Percentiles rank a stretch among this genome's conserved stretches.
These are phyloP conservation scores for Syzygium aqueum DNA, from an alignment of 345 rosid genomes.

Conservation along the genomic window DNA sequence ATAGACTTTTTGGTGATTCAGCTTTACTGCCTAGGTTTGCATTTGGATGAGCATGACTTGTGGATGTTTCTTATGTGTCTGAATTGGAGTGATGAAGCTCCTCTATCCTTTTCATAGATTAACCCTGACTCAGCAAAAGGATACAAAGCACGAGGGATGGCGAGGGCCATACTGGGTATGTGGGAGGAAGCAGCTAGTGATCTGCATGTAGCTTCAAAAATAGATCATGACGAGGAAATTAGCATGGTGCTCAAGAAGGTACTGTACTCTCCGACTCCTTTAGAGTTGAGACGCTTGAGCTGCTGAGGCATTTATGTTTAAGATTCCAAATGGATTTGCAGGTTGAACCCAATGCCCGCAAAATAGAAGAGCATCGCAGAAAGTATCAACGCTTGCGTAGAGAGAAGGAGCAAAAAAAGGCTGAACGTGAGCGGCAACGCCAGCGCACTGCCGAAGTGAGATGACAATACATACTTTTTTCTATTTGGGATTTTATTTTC, in stretches of 20 bases:
- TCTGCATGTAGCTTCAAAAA: conserved; percentile 66
- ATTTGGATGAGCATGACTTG: not conserved
- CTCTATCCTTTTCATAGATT: conserved; percentile 22
- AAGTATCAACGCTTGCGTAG: conserved; percentile 65
- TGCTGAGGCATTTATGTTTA: not conserved
- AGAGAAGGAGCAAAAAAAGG: conserved; percentile 49
- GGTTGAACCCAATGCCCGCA: conserved; percentile 81
- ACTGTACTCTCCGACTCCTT: not conserved
- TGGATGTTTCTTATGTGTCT: not conserved
- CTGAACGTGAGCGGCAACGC: conserved; percentile 31
- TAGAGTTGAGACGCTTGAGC: not conserved
- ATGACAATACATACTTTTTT: not conserved
- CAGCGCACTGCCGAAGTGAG: conserved; percentile 49
- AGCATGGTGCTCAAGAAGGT: conserved; percentile 63
- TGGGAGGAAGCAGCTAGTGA: conserved; percentile 83
- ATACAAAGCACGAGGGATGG: conserved; percentile 78
- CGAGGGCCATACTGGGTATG: conserved; percentile 61
- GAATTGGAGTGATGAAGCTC: not conserved
- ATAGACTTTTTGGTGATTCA: not conserved
- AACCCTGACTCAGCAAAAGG: conserved; percentile 90
- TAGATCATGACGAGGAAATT: conserved; percentile 85
- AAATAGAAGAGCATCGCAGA: conserved; percentile 60
- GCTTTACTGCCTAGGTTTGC: not conserved
- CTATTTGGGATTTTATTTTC: not conserved
- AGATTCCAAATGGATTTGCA: conserved; percentile 13